Conservation (phyloP, 495 filamentous ascomycete species). For the Evansstolkia leycettana region DNA sequence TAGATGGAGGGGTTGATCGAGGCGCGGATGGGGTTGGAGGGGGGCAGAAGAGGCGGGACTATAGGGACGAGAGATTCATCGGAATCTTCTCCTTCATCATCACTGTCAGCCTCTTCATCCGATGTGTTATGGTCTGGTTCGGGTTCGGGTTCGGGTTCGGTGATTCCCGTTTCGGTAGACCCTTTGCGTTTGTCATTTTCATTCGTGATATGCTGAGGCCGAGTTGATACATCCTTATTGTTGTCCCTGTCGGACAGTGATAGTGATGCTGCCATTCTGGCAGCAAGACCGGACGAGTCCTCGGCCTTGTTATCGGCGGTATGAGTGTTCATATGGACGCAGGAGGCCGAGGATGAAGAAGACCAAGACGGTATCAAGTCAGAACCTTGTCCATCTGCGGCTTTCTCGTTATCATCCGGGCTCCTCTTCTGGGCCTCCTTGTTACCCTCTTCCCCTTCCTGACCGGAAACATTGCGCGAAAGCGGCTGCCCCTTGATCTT, state of each 20-base stretch:
- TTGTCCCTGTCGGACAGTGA: too few relatives aligned
- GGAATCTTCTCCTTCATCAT: slow-evolving; percentile 15
- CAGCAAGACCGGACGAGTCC: background rate
- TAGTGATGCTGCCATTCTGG: too few relatives aligned
- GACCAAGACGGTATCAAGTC: too few relatives aligned
- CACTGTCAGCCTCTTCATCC: background rate
- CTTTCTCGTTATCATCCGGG: too few relatives aligned
- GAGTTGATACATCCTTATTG: too few relatives aligned
- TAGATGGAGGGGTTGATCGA: slow-evolving; percentile 63
- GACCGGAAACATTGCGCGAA: too few relatives aligned
- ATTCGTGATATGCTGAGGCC: slow-evolving; percentile 1
- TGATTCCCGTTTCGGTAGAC: slow-evolving; percentile 22
- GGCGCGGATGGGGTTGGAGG: slow-evolving; percentile 56
- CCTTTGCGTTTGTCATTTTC: slow-evolving; percentile 13
- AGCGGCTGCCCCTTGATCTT: too few relatives aligned
- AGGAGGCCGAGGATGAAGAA: too few relatives aligned
- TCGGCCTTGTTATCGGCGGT: background rate
- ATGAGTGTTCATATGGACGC: background rate
- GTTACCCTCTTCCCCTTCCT: too few relatives aligned
- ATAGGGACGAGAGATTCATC: slow-evolving; percentile 43
- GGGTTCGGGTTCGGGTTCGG: slow-evolving; percentile 18
- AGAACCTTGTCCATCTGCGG: too few relatives aligned
- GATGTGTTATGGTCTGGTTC: slow-evolving; percentile 8
- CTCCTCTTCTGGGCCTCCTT: too few relatives aligned
- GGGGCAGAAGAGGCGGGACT: slow-evolving; percentile 53